Percentiles rank a stretch among this genome's conserved stretches.
Conservation (phyloP, 306 rosid genomes). For the Inga laurina region DNA sequence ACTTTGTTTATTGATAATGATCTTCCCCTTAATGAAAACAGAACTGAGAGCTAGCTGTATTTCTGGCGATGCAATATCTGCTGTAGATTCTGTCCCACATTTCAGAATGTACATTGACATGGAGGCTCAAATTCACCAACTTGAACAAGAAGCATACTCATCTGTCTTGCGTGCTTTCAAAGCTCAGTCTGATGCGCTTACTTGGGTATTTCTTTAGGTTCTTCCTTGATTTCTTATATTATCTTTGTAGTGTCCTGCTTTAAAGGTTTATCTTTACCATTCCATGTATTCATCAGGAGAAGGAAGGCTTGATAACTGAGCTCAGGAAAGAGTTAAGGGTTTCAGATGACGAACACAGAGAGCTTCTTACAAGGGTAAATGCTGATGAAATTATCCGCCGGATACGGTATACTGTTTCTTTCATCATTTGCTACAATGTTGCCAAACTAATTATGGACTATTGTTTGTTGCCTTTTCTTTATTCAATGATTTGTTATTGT, state of each 20-base stretch:
- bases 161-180: slow-evolving; percentile 94
- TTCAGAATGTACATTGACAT: slow-evolving; percentile 48
- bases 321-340: slow-evolving; percentile 98
- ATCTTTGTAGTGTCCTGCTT: slow-evolving; percentile 1
- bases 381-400: slow-evolving; percentile 70
- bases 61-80: slow-evolving; percentile 56
- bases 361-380: slow-evolving; percentile 81
- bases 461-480: background rate
- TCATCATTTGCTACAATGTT: background rate
- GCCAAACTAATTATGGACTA: slow-evolving; percentile 8
- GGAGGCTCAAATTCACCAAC: slow-evolving; percentile 94
- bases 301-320: slow-evolving; percentile 96
- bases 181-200: slow-evolving; percentile 93
- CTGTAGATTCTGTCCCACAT: slow-evolving; percentile 48
- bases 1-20: slow-evolving; percentile 60
- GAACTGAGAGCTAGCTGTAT: slow-evolving; percentile 51
- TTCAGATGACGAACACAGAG: slow-evolving; percentile 96
- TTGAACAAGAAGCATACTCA: slow-evolving; percentile 94
- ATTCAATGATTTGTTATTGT: slow-evolving; percentile 35
- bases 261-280: slow-evolving; percentile 23
- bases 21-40: slow-evolving; percentile 59
- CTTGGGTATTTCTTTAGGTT: slow-evolving; percentile 53
- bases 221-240: background rate
- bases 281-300: slow-evolving; percentile 62
- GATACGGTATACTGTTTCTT: slow-evolving; percentile 61